Evolutionary conservation across 106 monocot genomes (phyloP), one percentile per base, ranked within the genome.

Genomic region (Xerophyta viscosa): DNA sequence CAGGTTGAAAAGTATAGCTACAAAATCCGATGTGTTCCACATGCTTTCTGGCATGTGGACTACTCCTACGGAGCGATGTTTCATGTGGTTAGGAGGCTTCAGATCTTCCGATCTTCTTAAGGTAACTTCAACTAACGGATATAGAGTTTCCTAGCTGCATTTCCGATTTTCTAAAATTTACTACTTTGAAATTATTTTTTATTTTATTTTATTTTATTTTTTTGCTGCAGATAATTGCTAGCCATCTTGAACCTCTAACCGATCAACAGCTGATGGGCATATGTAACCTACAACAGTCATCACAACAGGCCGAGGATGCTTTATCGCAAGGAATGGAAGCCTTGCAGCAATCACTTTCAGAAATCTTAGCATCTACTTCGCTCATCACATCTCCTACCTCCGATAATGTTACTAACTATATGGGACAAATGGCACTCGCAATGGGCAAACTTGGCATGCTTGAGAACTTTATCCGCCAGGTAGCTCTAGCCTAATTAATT

Each of bases 21-120:
- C 73, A 0, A 85, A 79, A 30, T 70, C 75, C 0, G 88, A 96
- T 51, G 78, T 89, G 11, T 96, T 96, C 43, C 96, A 96, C 68
- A 76, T 96, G 52, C 72, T 96, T 27, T 96, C 96, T 2, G 96
- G 96, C 37, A 79, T 96, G 85, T 96, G 96, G 96, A 71, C 70
- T 4, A 81, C 78, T 20, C 96, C 96, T 18, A 81, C 85, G 0
- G 96, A 96, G 68, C 55, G 96, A 27, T 89, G 83, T 48, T 96
- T 96, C 71, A 76, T 96, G 81, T 96, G 96, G 96, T 50, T 96
- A 8, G 96, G 96, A 37, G 96, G 88, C 0, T 96, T 89, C 46
- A 71, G 88, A 0, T 76, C 88, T 0, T 96, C 96, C 0, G 96
- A 88, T 46, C 70, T 96, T 27, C 67, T 89, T 2, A 88, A 89